These are phyloP conservation scores for Tubosaeta brunneosetosa DNA, from an alignment of 768 basidiomycete species.

Conservation along the genomic window DNA sequence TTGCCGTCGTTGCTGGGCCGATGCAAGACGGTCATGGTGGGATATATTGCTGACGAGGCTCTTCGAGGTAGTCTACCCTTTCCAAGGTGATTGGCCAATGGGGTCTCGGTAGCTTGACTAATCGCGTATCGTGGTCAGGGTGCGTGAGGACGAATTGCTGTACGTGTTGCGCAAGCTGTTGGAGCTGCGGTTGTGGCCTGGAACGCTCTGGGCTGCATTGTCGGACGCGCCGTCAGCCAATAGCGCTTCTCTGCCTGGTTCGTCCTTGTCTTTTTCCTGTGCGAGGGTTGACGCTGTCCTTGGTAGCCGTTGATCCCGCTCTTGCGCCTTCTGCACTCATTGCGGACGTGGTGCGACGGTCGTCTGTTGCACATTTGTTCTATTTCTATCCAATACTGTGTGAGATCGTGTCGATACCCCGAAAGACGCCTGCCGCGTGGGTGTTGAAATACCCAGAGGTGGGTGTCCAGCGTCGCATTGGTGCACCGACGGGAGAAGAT, in stretches of 20 bases:
- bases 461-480: slow-evolving; percentile 17
- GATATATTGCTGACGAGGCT: slow-evolving; percentile 80
- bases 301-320: slow-evolving; percentile 37
- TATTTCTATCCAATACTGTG: slow-evolving; percentile 78
- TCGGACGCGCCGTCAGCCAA: slow-evolving; percentile 60
- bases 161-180: slow-evolving; percentile 80
- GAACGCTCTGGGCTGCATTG: slow-evolving; percentile 71
- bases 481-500: slow-evolving; percentile 12
- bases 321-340: slow-evolving; percentile 53
- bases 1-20: slow-evolving; percentile 71
- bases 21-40: slow-evolving; percentile 61
- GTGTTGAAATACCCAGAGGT: slow-evolving; percentile 27
- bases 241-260: slow-evolving; percentile 56
- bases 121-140: slow-evolving; percentile 37
- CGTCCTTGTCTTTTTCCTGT: slow-evolving; percentile 11
- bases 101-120: neutral
- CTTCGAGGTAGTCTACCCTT: slow-evolving; percentile 87
- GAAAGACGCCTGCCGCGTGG: slow-evolving; percentile 67
- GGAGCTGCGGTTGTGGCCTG: slow-evolving; percentile 66
- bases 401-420: slow-evolving; percentile 71
- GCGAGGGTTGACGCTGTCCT: neutral
- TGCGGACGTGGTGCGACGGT: slow-evolving; percentile 68
- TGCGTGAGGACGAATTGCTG: slow-evolving; percentile 83
- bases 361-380: slow-evolving; percentile 80
- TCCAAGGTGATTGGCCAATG: slow-evolving; percentile 52